A percentile compares a stretch with the other conserved stretches of the same genome.
These are phyloP conservation scores for Escallonia rubra DNA, from an alignment of 129 eudicot species.

Conservation along the genomic window DNA sequence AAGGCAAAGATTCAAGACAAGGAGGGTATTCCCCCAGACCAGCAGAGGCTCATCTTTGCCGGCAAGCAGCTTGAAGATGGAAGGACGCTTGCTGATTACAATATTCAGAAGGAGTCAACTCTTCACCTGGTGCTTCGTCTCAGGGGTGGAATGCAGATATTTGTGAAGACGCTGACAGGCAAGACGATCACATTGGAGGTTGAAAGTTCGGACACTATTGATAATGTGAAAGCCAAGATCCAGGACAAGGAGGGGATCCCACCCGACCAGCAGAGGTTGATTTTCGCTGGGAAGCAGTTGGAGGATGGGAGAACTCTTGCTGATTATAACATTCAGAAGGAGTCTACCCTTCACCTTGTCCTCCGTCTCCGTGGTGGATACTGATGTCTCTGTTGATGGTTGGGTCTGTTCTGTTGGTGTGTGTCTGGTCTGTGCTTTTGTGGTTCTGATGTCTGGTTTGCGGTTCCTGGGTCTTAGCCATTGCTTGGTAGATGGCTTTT, in stretches of 20 bases:
- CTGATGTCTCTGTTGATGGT: neutral
- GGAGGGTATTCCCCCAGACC: conserved; percentile 35
- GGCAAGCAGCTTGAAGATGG: conserved; percentile 31
- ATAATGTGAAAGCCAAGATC: neutral
- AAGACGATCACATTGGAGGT: neutral
- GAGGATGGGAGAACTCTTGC: conserved; percentile 41
- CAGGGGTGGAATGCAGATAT: neutral
- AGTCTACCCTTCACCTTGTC: conserved; percentile 37
- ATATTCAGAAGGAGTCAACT: conserved; percentile 25
- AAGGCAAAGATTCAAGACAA: conserved; percentile 31
- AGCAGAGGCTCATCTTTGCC: conserved; percentile 30
- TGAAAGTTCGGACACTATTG: neutral
- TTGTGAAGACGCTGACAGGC: neutral
- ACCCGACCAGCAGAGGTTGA: conserved; percentile 19
- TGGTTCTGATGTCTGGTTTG: neutral
- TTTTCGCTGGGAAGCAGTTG: conserved; percentile 36
- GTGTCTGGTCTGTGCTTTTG: neutral
- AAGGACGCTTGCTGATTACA: conserved; percentile 25
- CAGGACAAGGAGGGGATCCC: neutral
- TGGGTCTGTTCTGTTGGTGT: neutral
- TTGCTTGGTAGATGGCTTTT: neutral
- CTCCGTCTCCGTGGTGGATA: conserved; percentile 37
- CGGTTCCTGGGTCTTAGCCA: neutral
- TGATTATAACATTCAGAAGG: conserved; percentile 36
- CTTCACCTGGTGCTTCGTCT: conserved; percentile 29